Evolutionary conservation across 2,329 filamentous ascomycete species (phyloP).

Genomic region (Paecilomyces sp.): DNA sequence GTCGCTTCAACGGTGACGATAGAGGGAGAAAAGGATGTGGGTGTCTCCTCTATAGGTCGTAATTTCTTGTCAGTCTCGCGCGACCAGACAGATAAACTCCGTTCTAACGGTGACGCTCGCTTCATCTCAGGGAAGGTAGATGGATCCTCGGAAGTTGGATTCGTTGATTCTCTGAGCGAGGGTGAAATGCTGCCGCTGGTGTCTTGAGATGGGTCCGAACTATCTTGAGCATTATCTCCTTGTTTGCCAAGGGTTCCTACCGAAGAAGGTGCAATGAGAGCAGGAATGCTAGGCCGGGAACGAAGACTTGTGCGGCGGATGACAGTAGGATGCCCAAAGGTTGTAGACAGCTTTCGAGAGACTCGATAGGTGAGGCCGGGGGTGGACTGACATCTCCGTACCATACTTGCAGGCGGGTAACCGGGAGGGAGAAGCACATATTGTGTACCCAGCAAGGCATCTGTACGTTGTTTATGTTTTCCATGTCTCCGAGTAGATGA

Average conservation of each 20-base stretch:
- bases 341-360: slow-evolving; percentile 29
- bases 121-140: slow-evolving; percentile 14
- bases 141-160: slow-evolving; percentile 26
- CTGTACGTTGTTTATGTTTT: background rate
- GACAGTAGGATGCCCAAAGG: slow-evolving; percentile 34
- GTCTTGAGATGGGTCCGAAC: slow-evolving; percentile 24
- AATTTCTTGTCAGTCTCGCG: slow-evolving; percentile 2
- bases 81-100: background rate
- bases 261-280: slow-evolving; percentile 10
- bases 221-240: slow-evolving; percentile 23
- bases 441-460: background rate
- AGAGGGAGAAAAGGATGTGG: slow-evolving; percentile 17
- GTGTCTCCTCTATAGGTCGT: slow-evolving; percentile 7
- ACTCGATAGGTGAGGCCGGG: slow-evolving; percentile 25
- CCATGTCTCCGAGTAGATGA: background rate
- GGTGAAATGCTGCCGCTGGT: slow-evolving; percentile 23
- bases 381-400: slow-evolving; percentile 15
- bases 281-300: slow-evolving; percentile 24
- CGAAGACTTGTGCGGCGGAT: slow-evolving; percentile 30
- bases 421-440: background rate
- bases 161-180: slow-evolving; percentile 23
- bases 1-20: slow-evolving; percentile 65
- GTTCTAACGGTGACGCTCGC: slow-evolving; percentile 1
- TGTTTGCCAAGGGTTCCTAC: slow-evolving; percentile 11
- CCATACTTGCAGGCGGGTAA: background rate